Conservation (phyloP, 306 rosid genomes). For the Lablab purpureus region DNA sequence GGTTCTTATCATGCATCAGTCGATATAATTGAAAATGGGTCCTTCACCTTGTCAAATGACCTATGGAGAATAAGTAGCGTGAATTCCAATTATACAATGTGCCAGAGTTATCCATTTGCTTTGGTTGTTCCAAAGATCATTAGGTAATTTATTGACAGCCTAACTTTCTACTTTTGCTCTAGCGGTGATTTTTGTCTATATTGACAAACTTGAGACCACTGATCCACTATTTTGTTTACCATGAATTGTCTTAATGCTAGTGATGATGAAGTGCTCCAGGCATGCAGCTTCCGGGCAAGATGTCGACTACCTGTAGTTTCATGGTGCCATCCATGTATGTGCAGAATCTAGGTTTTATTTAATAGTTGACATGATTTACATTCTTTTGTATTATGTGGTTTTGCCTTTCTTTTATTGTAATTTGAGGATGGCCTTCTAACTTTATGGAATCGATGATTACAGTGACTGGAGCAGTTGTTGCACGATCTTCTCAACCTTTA, state of each 20-base stretch:
- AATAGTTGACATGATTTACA: constrained; percentile 34
- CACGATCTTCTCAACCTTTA: constrained; percentile 97
- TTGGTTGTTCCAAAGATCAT: constrained; percentile 80
- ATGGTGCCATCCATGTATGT: constrained; percentile 91
- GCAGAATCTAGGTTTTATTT: constrained; percentile 19
- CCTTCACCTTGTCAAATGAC: constrained; percentile 81
- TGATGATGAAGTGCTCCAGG: constrained; percentile 89
- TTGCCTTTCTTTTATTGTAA: constrained; percentile 41
- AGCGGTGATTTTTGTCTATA: constrained; percentile 27
- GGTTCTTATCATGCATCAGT: constrained; percentile 60
- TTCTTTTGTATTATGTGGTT: constrained; percentile 27
- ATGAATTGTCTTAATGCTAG: constrained; percentile 58
- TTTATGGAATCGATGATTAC: constrained; percentile 42
- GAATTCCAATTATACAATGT: constrained; percentile 75
- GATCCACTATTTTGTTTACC: constrained; percentile 32
- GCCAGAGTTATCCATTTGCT: constrained; percentile 94
- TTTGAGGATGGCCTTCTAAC: constrained; percentile 35
- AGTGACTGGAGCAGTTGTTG: constrained; percentile 97
- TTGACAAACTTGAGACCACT: constrained; percentile 39
- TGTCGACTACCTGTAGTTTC: constrained; percentile 91
- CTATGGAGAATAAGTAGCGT: constrained; percentile 88
- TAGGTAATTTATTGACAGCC: constrained; percentile 62
- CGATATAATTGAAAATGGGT: constrained; percentile 74
- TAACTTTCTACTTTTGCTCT: constrained; percentile 34
- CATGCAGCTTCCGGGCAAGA: constrained; percentile 89